These are phyloP conservation scores for Picea glauca DNA, from an alignment of 75 land plant species.

Conservation along the genomic window DNA sequence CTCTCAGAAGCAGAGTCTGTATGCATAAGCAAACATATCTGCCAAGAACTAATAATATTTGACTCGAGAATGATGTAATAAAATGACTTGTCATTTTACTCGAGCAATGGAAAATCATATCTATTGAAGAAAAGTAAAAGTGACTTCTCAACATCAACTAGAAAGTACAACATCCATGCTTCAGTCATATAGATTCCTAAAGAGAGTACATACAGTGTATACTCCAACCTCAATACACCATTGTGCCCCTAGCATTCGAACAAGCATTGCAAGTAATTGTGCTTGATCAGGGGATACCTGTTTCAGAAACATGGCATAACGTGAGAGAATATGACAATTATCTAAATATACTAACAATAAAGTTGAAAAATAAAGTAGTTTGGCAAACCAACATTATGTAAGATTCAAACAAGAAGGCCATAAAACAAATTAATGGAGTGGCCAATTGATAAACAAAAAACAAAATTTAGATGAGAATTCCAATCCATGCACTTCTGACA, in stretches of 20 bases:
- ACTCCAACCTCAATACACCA: conserved; percentile 93
- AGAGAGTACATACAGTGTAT: conserved; percentile 55
- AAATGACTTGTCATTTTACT: no score
- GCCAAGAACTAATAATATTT: no score
- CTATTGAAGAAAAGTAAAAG: background rate
- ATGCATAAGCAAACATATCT: no score
- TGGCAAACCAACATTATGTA: background rate
- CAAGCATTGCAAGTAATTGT: conserved; percentile 90
- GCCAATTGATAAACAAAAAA: background rate
- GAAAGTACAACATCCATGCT: background rate
- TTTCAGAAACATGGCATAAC: no score
- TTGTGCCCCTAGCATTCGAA: conserved; percentile 76
- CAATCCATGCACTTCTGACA: background rate
- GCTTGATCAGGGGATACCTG: no score
- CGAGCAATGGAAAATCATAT: no score
- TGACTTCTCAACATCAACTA: background rate
- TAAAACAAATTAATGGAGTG: background rate
- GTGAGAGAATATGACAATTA: no score
- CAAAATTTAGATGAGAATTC: background rate
- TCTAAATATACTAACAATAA: background rate
- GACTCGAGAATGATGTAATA: no score
- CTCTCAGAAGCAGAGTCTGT: no score
- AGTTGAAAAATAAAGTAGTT: background rate
- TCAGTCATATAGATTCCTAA: background rate
- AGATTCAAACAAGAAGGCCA: background rate